Evolutionary conservation across 805 yeast genomes (phyloP).

Genomic region (Schwanniomyces polymorphus): DNA sequence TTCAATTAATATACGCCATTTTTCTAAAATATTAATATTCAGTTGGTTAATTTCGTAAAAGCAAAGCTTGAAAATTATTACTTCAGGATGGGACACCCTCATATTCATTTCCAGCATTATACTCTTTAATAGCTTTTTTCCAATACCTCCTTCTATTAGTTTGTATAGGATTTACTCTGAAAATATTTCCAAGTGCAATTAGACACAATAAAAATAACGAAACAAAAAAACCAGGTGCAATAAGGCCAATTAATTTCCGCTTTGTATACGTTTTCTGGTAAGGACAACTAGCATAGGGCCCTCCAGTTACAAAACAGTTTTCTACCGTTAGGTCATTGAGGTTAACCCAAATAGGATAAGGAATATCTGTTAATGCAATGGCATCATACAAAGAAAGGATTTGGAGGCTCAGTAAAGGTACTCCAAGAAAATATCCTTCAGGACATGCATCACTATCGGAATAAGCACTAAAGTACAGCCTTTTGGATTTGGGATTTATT

Average conservation of each 20-base stretch:
- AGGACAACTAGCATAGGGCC: constrained; percentile 76
- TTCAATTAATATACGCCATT: no score
- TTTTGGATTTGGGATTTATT: constrained; percentile 26
- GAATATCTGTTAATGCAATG: constrained; percentile 21
- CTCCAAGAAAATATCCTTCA: constrained; percentile 25
- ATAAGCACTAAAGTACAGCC: constrained; percentile 50
- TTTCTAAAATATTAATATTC: no score
- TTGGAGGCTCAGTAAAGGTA: constrained; percentile 37
- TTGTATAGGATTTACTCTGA: constrained; percentile 67
- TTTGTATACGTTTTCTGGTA: constrained; percentile 57
- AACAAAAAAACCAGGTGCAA: constrained; percentile 67
- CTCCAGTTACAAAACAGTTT: constrained; percentile 86
- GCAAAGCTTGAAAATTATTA: no score
- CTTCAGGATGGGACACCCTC: constrained; percentile 92
- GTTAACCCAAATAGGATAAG: constrained; percentile 69
- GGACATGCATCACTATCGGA: constrained; percentile 35
- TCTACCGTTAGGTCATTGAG: constrained; percentile 71
- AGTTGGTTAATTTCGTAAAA: no score
- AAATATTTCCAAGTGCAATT: constrained; percentile 52
- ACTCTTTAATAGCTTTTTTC: constrained; percentile 59
- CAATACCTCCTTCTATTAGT: constrained; percentile 61
- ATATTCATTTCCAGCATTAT: constrained; percentile 60
- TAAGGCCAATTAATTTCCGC: constrained; percentile 58
- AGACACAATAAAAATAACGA: constrained; percentile 51
- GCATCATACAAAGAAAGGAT: constrained; percentile 28